Base-by-base conservation (phyloP, 345 rosid species). In the Syzygium oleosum region DNA sequence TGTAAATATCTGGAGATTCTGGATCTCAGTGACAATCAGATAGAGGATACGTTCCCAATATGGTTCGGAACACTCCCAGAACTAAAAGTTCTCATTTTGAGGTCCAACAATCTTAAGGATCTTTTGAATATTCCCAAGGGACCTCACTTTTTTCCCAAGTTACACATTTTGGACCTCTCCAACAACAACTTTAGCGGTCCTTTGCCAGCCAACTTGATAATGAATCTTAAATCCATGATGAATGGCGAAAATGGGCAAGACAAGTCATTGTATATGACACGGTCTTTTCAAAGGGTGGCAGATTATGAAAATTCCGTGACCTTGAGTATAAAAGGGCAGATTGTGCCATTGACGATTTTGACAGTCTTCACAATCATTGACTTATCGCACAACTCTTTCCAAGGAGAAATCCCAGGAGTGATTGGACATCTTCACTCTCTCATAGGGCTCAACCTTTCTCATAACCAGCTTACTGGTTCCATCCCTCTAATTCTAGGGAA, bases 271-370 rank as follows among this genome's bases (percentile, higher is more conserved):
- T 15, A 4, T 52, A 55, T 21, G 59, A 1, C 2, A 55, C 59
- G 21, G 8, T 55, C 59, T 55, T 55, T 21, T 0, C 25, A 55
- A 55, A 55, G 21, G 59, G 41, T 38, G 41, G 41, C 41, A 21
- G 11, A 19, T 55, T 55, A 55, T 3, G 1, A 8, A 2, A 54
- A 54, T 54, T 54, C 25, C 4, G 3, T 54, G 1, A 5, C 4
- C 23, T 7, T 54, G 22, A 19, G 25, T 10, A 0, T 7, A 1
- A 8, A 54, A 8, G 3, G 54, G 6, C 0, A 15, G 6, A 6
- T 0, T 1, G 4, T 1, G 58, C 1, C 19, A 1, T 0, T 0
- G 0, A 54, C 7, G 25, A 7, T 54, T 3, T 1, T 19, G 2
- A 0, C 58, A 9, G 0, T 7, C 0, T 0, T 55, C 5, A 21